Base-by-base conservation (phyloP, 176 grass and related monocot species). In the Themeda triandra region DNA sequence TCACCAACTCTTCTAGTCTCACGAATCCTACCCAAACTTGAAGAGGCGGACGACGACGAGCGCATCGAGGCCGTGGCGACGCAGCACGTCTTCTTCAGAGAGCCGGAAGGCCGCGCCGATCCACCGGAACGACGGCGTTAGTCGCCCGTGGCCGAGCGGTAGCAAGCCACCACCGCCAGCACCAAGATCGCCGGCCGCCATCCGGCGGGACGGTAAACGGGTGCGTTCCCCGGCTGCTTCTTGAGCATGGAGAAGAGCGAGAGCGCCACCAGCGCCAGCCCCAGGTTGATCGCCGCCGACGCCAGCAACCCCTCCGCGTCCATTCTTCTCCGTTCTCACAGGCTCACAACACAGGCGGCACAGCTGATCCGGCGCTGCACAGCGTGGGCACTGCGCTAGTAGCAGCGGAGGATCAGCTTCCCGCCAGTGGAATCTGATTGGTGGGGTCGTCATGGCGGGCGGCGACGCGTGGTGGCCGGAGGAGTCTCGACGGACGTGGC, bases 181-280 rank as follows among this genome's bases (percentile, higher is more conserved):
- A 21, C 39, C 11, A 5, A n/a, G 59, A 53, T 25, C 76, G 12
- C 74, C 49, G 23, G 54, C 33, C 7, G 92, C 86, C 75, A 97
- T 79, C 54, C 90, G 86, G 45, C 83, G 81, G 94, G 40, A 8
- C 59, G 87, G 88, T 97, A 97, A 2, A 97, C 92, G 10, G 92
- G 86, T 19, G 88, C 88, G 54, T 90, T 94, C 36, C 88, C 69
- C 18, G 92, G 94, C 84, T 97, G 94, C 83, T 90, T 90, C 77
- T 97, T 97, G 17, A 97, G 86, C 14, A 97, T 48, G 73, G 94
- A 97, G 90, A 97, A 97, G 75, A 94, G 88, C 18, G 92, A 92
- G 24, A 97, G 90, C 83, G 89, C 83, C 83, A 94, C 86, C 63
- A 92, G 68, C 59, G 92, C 92, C 78, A 94, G 73, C 13, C 90